Conservation (phyloP, 768 basidiomycete genomes). For the Trametes sanguinea region DNA sequence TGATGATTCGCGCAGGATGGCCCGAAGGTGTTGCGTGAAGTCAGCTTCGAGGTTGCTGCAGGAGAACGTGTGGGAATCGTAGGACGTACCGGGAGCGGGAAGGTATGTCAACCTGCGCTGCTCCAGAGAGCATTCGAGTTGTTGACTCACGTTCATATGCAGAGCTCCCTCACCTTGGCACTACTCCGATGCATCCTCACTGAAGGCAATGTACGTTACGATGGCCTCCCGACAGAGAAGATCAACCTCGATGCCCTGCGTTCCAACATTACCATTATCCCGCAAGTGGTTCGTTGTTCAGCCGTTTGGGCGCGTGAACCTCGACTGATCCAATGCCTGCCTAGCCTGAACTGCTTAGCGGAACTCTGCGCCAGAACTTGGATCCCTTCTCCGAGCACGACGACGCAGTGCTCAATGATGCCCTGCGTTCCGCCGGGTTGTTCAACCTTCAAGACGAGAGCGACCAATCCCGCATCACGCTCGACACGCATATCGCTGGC, state of each 20-base stretch:
- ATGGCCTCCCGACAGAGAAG: constrained; percentile 41
- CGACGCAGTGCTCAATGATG: constrained; percentile 43
- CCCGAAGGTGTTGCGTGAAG: constrained; percentile 55
- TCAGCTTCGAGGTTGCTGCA: constrained; percentile 52
- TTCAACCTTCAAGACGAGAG: constrained; percentile 30
- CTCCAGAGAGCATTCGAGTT: too few species aligned
- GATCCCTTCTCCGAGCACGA: constrained; percentile 53
- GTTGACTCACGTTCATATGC: constrained; percentile 7
- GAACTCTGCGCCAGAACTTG: constrained; percentile 48
- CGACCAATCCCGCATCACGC: constrained; percentile 33
- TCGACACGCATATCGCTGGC: constrained; percentile 33
- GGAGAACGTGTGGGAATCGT: constrained; percentile 57
- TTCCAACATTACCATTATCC: constrained; percentile 48
- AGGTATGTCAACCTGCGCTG: neutral
- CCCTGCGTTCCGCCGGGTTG: constrained; percentile 43
- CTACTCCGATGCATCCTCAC: constrained; percentile 52
- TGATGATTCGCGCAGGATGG: constrained; percentile 33
- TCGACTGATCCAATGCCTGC: neutral
- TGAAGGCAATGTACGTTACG: constrained; percentile 48
- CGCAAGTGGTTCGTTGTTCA: constrained; percentile 36
- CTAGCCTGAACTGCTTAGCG: constrained; percentile 43
- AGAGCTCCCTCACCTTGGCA: constrained; percentile 55
- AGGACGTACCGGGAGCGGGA: constrained; percentile 16
- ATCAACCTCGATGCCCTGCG: constrained; percentile 51
- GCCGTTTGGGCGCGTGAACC: constrained; percentile 5